These are phyloP conservation scores for Artomyces pyxidatus DNA, from an alignment of 768 basidiomycete species.

Conservation along the genomic window DNA sequence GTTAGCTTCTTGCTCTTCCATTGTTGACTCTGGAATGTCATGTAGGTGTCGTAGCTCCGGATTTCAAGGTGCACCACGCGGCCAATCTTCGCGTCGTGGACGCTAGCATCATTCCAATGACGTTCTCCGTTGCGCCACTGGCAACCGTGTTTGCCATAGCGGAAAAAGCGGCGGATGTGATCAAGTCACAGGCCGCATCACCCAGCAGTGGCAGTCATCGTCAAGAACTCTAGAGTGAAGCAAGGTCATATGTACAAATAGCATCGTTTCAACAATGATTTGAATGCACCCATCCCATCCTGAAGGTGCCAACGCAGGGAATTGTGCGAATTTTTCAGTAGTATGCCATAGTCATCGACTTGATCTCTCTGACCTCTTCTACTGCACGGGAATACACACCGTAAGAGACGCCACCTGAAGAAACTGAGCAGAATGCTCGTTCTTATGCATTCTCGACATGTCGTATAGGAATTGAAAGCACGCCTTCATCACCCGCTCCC, in stretches of 20 bases:
- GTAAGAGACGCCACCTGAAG: no score
- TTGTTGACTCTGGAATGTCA: background rate
- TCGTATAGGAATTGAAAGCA: no score
- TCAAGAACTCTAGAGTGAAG: background rate
- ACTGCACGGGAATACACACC: no score
- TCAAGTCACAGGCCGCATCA: conserved; percentile 3
- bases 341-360: no score
- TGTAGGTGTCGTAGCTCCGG: conserved; percentile 33
- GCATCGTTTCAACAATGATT: background rate
- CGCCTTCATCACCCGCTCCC: no score
- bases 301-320: no score
- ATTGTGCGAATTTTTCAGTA: no score
- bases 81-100: conserved; percentile 31
- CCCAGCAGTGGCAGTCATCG: background rate
- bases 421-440: no score
- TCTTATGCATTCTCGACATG: no score
- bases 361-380: no score
- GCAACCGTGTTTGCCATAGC: conserved; percentile 14
- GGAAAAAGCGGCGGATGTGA: conserved; percentile 13
- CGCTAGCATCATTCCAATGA: conserved; percentile 13
- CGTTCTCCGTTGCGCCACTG: conserved; percentile 12
- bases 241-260: background rate
- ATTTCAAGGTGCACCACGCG: conserved; percentile 35
- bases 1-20: no score
- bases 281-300: no score